Base-by-base conservation (phyloP, 2,329 filamentous ascomycete genomes). In the Cladorrhinum sp. region DNA sequence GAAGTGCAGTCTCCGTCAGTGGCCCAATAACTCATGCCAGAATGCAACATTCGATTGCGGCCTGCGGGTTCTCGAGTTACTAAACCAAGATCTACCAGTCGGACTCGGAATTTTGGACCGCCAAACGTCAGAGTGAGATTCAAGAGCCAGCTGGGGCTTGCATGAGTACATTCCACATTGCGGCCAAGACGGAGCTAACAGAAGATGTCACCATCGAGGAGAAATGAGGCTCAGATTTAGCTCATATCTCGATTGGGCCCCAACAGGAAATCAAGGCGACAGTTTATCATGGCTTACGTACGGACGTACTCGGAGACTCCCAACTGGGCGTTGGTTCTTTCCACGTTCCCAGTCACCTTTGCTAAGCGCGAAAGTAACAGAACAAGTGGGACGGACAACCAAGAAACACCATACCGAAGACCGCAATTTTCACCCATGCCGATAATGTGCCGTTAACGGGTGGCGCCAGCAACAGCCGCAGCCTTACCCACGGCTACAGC, bases 121-220 rank as follows among this genome's bases (percentile, higher is more conserved):
- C 54, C 54, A 57, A 57, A 49, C 54, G 39, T 57, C 54, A 57
- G 39, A 57, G 9, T 33, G 16, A 23, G 7, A 18, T n/a, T 56
- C 18, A 20, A 5, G 28, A 42, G 3, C 9, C 46, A 50, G 18
- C 23, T 28, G 49, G 16, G 49, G 21, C 49, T 48, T 42, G 20
- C 20, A 26, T 26, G 30, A 2, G 33, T 55, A 42, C 21, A 46
- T 21, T 42, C 5, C n/a, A 46, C 16, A 18, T 16, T 42, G 36
- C 36, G 16, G 36, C 36, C 36, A 42, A 42, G 10, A 42, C 10
- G 36, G 4, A n/a, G 36, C 36, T 42, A 42, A 14, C 36, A 42
- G 16, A 5, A 14, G 16, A 14, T 42, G 36, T 42, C 36, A 42
- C 36, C 10, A 4, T 42, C 36, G 16, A 42, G 10, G n/a, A n/a